phyloP scores from a whole-genome alignment of 306 rosid genomes.

The Arachis hypogaea region DNA sequence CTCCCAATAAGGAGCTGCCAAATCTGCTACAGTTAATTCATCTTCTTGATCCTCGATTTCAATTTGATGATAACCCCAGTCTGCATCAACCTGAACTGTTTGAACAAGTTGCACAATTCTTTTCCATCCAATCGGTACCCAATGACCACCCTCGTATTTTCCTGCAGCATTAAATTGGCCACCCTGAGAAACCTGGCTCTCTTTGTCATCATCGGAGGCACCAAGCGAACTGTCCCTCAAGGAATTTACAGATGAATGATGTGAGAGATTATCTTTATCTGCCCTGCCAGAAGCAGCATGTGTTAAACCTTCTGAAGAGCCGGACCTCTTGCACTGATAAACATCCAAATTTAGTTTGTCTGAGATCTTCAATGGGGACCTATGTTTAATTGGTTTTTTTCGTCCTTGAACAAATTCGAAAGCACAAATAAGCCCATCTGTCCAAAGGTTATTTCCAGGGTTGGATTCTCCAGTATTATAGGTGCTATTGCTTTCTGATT shows the following conservation, averaged over 20 bases:
- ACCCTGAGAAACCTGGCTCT: constrained; percentile 37
- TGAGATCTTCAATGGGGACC: constrained; percentile 41
- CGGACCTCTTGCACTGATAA: constrained; percentile 37
- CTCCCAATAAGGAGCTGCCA: constrained; percentile 93
- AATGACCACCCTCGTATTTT: constrained; percentile 53
- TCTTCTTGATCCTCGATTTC: constrained; percentile 62
- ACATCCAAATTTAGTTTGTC: constrained; percentile 43
- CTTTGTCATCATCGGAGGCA: constrained; percentile 40
- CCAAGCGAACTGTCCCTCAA: constrained; percentile 21
- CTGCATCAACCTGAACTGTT: constrained; percentile 62
- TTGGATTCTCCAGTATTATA: constrained; percentile 49
- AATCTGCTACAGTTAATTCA: constrained; percentile 82
- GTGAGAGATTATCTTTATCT: constrained; percentile 38
- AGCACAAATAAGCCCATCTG: constrained; percentile 87
- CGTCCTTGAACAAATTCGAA: constrained; percentile 68
- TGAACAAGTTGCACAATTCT: constrained; percentile 81
- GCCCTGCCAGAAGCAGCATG: constrained; percentile 39
- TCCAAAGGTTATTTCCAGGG: constrained; percentile 74
- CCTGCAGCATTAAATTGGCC: constrained; percentile 44
- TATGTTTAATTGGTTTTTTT: constrained; percentile 46
- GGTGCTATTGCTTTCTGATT: constrained; percentile 47
- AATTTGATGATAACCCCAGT: constrained; percentile 58
- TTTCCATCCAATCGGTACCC: constrained; percentile 95
- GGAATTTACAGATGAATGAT: constrained; percentile 41
- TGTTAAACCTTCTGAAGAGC: constrained; percentile 45